Conservation (phyloP, 2,329 filamentous ascomycete species). For the Cryphonectria japonica region DNA sequence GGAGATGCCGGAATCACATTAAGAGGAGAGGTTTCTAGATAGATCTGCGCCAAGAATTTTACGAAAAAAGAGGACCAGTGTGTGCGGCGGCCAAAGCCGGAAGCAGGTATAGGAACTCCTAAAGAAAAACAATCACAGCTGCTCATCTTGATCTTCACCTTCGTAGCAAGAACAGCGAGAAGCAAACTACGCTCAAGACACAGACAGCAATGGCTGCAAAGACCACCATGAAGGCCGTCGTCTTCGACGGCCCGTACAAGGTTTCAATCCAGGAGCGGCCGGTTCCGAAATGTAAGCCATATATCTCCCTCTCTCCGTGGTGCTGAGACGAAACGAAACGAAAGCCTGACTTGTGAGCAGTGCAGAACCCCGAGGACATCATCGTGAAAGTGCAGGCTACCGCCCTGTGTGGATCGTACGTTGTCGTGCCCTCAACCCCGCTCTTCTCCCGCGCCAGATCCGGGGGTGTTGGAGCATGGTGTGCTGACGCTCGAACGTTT, state of each 20-base stretch:
- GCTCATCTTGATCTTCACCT: too few relatives aligned
- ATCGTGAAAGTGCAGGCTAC: slow-evolving; percentile 83
- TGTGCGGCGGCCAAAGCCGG: too few relatives aligned
- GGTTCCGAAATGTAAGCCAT: slow-evolving; percentile 64
- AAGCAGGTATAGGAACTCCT: too few relatives aligned
- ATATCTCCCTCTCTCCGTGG: background rate
- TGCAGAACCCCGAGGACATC: slow-evolving; percentile 73
- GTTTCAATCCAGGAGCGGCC: slow-evolving; percentile 80
- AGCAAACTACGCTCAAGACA: too few relatives aligned
- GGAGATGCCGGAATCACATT: too few relatives aligned
- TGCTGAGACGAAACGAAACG: slow-evolving; percentile 28
- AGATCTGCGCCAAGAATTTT: background rate
- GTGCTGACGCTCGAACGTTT: slow-evolving; percentile 7
- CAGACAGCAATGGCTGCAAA: slow-evolving; percentile 37
- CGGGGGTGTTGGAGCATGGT: background rate
- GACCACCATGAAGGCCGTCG: slow-evolving; percentile 84
- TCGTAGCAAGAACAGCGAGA: background rate
- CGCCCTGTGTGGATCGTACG: slow-evolving; percentile 85
- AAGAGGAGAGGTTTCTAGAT: background rate
- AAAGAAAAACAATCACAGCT: too few relatives aligned
- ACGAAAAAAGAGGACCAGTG: too few relatives aligned
- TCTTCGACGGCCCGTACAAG: slow-evolving; percentile 79
- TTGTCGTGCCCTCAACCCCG: slow-evolving; percentile 30
- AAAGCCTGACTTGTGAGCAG: slow-evolving; percentile 36
- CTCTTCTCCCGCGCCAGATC: slow-evolving; percentile 15